Conservation (phyloP, 208 protist genomes). For the Leptomonas pyrrhocoris region DNA sequence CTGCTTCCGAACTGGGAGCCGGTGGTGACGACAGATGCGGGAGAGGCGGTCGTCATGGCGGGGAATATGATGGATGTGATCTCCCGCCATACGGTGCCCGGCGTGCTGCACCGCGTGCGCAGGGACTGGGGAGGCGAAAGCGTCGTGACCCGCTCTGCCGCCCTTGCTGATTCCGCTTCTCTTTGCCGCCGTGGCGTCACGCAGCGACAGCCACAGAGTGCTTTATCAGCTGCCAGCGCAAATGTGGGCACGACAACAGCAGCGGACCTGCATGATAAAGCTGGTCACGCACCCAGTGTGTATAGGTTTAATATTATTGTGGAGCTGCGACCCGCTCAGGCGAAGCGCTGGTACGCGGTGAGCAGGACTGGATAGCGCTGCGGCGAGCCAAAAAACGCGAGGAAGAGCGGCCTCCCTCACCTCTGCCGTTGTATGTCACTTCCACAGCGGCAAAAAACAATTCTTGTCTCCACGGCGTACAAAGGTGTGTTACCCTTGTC, state of each 20-base stretch:
- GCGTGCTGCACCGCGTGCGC: conserved; percentile 70
- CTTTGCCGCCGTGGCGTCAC: neutral
- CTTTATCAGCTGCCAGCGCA: neutral
- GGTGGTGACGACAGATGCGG: neutral
- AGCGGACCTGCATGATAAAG: neutral
- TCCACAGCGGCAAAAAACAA: neutral
- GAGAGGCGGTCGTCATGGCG: conserved; percentile 41
- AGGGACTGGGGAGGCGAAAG: conserved; percentile 38
- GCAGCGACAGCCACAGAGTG: neutral
- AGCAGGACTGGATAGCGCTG: neutral
- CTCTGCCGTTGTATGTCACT: too few species aligned
- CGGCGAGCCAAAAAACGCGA: neutral
- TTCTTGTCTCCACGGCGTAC: too few species aligned
- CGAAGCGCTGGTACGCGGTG: conserved; percentile 38
- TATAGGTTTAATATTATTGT: conserved; percentile 73
- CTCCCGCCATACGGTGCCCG: conserved; percentile 34
- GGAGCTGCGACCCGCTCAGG: conserved; percentile 58
- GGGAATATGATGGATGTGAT: conserved; percentile 53
- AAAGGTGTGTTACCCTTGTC: too few species aligned
- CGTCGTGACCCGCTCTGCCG: neutral
- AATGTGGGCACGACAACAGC: neutral
- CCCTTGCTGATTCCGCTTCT: neutral
- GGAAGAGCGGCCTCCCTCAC: neutral
- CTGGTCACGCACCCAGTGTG: neutral
- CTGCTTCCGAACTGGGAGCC: conserved; percentile 35